Evolutionary conservation across 2,329 filamentous ascomycete species (phyloP).

Genomic region (Talaromyces sp.): DNA sequence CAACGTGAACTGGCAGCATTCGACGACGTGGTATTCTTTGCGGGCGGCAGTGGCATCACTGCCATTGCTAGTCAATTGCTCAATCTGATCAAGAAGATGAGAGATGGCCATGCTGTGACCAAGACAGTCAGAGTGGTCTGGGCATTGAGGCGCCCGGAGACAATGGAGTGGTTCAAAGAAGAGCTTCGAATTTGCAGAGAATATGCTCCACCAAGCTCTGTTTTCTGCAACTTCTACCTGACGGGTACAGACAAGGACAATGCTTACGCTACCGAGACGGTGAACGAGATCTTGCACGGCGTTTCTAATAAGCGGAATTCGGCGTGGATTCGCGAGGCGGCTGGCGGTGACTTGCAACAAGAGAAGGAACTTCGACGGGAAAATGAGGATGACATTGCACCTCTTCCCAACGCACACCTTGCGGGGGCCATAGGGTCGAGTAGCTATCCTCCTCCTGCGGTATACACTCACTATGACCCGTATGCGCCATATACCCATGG

Average conservation of each 20-base stretch:
- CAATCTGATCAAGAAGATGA: slow-evolving; percentile 93
- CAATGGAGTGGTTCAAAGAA: slow-evolving; percentile 97
- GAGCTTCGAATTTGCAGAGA: slow-evolving; percentile 89
- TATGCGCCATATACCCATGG: slow-evolving; percentile 23
- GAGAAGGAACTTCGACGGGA: slow-evolving; percentile 76
- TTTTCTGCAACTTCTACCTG: slow-evolving; percentile 92
- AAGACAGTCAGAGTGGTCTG: slow-evolving; percentile 89
- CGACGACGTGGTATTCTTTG: slow-evolving; percentile 88
- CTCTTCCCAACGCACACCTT: slow-evolving; percentile 59
- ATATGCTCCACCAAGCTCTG: slow-evolving; percentile 78
- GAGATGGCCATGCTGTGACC: slow-evolving; percentile 89
- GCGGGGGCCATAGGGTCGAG: slow-evolving; percentile 19
- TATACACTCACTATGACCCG: slow-evolving; percentile 20
- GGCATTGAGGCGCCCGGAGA: slow-evolving; percentile 84
- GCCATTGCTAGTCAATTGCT: slow-evolving; percentile 87
- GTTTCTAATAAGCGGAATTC: slow-evolving; percentile 85
- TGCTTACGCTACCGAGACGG: slow-evolving; percentile 45
- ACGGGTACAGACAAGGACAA: slow-evolving; percentile 61
- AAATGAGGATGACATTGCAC: slow-evolving; percentile 79
- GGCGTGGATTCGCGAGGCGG: slow-evolving; percentile 75
- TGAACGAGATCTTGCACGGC: slow-evolving; percentile 81
- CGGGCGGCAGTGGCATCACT: slow-evolving; percentile 91
- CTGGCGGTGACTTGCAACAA: slow-evolving; percentile 70
- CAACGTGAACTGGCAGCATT: slow-evolving; percentile 84
- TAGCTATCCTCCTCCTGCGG: slow-evolving; percentile 16